Conservation (phyloP, 2,329 filamentous ascomycete genomes). For the Coniochaeta pulveracea region DNA sequence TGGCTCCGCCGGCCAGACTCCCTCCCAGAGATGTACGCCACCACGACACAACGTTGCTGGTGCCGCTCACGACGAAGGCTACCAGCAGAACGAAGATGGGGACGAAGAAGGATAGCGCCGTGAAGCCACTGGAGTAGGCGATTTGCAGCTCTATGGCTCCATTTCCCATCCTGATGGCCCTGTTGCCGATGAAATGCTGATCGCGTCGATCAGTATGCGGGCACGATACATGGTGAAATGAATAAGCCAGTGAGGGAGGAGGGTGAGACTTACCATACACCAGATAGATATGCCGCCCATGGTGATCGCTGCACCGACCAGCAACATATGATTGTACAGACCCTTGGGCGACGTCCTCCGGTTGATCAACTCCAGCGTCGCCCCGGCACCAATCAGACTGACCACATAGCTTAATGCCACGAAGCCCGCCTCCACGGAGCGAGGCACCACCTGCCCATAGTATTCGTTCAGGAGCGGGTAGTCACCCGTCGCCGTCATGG, state of each 20-base stretch:
- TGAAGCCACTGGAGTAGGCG: slow-evolving; percentile 61
- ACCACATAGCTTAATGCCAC: slow-evolving; percentile 65
- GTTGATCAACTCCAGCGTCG: slow-evolving; percentile 74
- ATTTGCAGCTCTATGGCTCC: slow-evolving; percentile 56
- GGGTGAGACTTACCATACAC: slow-evolving; percentile 45
- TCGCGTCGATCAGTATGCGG: slow-evolving; percentile 19
- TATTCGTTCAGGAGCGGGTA: slow-evolving; percentile 24
- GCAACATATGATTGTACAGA: slow-evolving; percentile 54
- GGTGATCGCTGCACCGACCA: slow-evolving; percentile 52
- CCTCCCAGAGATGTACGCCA: slow-evolving; percentile 52
- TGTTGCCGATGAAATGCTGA: slow-evolving; percentile 75
- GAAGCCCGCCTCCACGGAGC: slow-evolving; percentile 45
- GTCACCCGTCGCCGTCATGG: slow-evolving; percentile 16
- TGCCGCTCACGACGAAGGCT: slow-evolving; percentile 60
- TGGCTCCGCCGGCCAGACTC: slow-evolving; percentile 58
- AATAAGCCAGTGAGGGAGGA: background rate
- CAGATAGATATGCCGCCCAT: slow-evolving; percentile 69
- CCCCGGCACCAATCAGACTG: slow-evolving; percentile 65
- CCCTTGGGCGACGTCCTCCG: slow-evolving; percentile 60
- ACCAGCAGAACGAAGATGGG: slow-evolving; percentile 63
- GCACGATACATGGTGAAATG: slow-evolving; percentile 18
- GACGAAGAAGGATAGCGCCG: slow-evolving; percentile 67
- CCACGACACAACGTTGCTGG: slow-evolving; percentile 44
- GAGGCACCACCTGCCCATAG: slow-evolving; percentile 32
- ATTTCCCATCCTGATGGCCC: slow-evolving; percentile 59